Base-by-base conservation (phyloP, 1,139 yeast genomes). In the Blastobotrys illinoisensis region DNA sequence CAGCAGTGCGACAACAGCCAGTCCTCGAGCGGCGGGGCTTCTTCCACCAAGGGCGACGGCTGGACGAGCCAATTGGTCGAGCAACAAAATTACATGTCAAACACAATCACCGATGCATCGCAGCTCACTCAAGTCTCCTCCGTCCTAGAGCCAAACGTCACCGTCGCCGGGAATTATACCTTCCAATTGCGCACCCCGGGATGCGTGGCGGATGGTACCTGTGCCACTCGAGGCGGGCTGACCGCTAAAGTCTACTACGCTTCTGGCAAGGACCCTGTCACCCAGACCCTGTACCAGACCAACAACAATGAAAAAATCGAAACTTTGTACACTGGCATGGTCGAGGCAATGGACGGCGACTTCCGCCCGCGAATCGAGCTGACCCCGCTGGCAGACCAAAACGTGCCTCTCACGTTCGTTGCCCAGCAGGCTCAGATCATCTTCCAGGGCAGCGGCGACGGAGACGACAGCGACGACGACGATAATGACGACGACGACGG, bases 121-220 rank as follows among this genome's bases (percentile, higher is more conserved):
- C 72, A 75, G 4, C 47, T 68, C 11, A 50, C 59, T 1, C 64
- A 73, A 26, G 73, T 79, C 2, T 79, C 79, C 18, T 83, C 88
- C 13, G 74, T 78, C 1, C 83, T 86, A 65, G 76, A 77, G 58
- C 93, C 97, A 7, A 84, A 86, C 59, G 79, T 90, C 20, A 76
- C 88, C 0, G 79, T 82, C 58, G 75, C 88, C 0, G 98, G 97
- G 9, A 77, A 82, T 59, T 93, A 89, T 68, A 76, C 89, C 0
- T 75, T 93, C 36, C 74, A 82, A 53, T 64, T 91, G 56, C 83
- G 80, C 61, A 93, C 99, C 0, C 97, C 97, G 0, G 98, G 99
- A 0, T 93, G 99, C 71, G 58, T 72, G 1, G 70, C 66, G 9
- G 97, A 88, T 66, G 72, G 75, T 48, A 79, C 95, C 0, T 93